A percentile compares a stretch with the other conserved stretches of the same genome.
Conservation (phyloP, 2,329 filamentous ascomycete species). For the Camillea tinctor region DNA sequence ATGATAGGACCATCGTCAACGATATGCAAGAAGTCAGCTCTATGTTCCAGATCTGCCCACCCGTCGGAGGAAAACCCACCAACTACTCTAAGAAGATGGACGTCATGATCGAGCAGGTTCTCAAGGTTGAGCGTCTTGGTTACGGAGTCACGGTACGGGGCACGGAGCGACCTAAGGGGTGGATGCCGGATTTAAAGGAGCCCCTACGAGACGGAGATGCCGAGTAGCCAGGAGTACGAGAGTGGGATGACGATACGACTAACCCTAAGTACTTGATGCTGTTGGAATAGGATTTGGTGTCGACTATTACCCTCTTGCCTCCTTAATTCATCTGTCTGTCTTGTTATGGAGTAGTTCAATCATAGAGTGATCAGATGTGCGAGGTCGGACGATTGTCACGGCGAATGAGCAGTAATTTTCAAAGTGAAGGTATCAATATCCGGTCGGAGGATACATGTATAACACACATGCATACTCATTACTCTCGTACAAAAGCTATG, state of each 20-base stretch:
- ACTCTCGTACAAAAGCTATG: background rate
- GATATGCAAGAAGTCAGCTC: conserved; percentile 80
- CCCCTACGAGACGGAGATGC: conserved; percentile 9
- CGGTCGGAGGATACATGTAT: background rate
- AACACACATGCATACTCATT: background rate
- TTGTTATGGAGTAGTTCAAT: background rate
- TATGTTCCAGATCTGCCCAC: conserved; percentile 72
- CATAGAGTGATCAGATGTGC: background rate
- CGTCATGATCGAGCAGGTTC: conserved; percentile 83
- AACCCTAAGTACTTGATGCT: too few relatives aligned
- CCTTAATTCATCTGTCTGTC: background rate
- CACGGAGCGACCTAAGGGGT: conserved; percentile 84
- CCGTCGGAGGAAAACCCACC: conserved; percentile 48
- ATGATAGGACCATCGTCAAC: conserved; percentile 60
- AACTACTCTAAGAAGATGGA: conserved; percentile 73
- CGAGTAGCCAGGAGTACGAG: conserved; percentile 15
- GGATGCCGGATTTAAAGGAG: conserved; percentile 73
- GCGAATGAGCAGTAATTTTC: background rate
- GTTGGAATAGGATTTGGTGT: background rate
- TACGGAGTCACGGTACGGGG: conserved; percentile 88
- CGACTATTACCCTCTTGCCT: background rate
- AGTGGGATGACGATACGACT: conserved; percentile 23
- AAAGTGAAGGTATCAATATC: background rate
- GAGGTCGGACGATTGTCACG: background rate
- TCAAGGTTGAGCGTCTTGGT: conserved; percentile 88